A percentile compares a stretch with the other conserved stretches of the same genome.
These are phyloP conservation scores for Saccharomyces hybrid DNA, from an alignment of 1,139 yeast species.

Conservation along the genomic window DNA sequence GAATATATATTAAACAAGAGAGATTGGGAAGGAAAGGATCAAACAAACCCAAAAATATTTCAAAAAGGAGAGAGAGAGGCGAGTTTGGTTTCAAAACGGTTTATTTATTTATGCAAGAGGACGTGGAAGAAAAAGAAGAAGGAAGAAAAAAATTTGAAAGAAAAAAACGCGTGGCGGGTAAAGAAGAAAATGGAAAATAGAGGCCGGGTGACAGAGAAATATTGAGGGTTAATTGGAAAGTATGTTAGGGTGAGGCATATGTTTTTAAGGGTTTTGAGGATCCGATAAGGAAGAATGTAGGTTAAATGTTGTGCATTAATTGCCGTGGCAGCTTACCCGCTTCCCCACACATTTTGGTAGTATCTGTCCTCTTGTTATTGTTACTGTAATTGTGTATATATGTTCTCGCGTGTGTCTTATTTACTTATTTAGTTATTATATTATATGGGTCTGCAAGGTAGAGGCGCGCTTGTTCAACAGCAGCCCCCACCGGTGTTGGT, in stretches of 20 bases:
- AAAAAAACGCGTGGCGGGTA: slow-evolving; percentile 1
- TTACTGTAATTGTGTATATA: not conserved
- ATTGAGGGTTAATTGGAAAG: not conserved
- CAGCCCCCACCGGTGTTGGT: slow-evolving; percentile 64
- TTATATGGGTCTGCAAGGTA: not conserved
- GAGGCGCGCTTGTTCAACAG: slow-evolving; percentile 38
- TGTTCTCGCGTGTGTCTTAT: not conserved
- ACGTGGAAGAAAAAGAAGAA: not conserved
- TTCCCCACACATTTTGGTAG: too few species aligned
- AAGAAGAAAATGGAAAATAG: not conserved
- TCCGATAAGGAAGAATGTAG: not conserved
- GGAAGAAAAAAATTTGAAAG: not conserved
- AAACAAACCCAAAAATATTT: not conserved
- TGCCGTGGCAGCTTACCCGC: too few species aligned
- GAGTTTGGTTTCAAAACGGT: not conserved
- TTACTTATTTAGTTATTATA: not conserved
- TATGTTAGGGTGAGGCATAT: not conserved
- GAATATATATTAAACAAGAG: not conserved
- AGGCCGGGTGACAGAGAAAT: not conserved
- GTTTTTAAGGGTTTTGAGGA: not conserved
- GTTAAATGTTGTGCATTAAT: not conserved
- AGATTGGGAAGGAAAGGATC: not conserved
- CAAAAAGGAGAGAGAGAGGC: not conserved
- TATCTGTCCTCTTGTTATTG: not conserved
- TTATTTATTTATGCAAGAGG: not conserved